Evolutionary conservation across 768 basidiomycete genomes (phyloP), one percentile per base, ranked within the genome.

Genomic region (Pleurotus citrinopileatus): DNA sequence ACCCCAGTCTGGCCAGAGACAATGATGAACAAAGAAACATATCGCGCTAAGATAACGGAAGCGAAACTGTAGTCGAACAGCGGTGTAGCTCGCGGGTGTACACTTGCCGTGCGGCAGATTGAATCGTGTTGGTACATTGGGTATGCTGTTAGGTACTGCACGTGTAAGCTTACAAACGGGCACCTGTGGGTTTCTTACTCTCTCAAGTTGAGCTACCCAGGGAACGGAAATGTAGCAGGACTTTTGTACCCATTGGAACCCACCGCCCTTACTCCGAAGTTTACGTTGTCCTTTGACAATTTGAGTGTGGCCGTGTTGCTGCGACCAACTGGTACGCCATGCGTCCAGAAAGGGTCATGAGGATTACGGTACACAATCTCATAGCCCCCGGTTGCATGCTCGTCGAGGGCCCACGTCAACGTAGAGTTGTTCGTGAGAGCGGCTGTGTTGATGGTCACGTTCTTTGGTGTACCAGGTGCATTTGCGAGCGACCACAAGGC

Each of bases 401-500:
- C 57, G 57, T 78, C 80, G 12, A 61, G 52, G 9, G 64, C 71
- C 80, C 80, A 82, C 9, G 53, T 63, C 25, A 82, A 64, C 26
- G 79, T 81, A 27, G 80, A 81, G 56, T 81, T 82, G 66, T 82
- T 82, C 34, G 76, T 78, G 56, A 81, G 63, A 28, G 72, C 67
- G n/a, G 66, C 67, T 26, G 78, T 75, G 60, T 78, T 76, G 42
- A 81, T 64, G 34, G 67, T 64, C 6, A 78, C 74, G 54, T 73
- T 73, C 64, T 73, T 76, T 8, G 80, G 79, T 13, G 78, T 81
- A 25, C 78, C 78, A 2, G 81, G 80, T 0, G 79, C 79, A 53
- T 80, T 74, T 4, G 80, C 81, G 20, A 83, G 68, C 15, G 79
- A 78, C 80, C 80, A 83, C 17, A 82, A 43, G 4, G 73, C 74